Evolutionary conservation across 129 eudicot species (phyloP).

Genomic region (Flaveria sonorensis): DNA sequence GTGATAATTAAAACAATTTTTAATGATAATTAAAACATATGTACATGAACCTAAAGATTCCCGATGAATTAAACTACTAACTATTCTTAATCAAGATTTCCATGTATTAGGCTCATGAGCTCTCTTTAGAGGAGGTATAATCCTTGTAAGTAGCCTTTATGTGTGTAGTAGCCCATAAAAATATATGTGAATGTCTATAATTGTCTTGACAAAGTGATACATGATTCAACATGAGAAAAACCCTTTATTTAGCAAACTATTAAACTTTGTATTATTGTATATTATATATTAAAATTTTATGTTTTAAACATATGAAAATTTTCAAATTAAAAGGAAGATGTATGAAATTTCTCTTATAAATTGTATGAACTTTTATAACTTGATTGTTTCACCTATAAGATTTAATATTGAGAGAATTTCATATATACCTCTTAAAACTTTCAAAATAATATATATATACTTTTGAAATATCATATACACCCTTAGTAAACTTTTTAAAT

Average conservation of each 20-base stretch:
- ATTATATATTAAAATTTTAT: no score
- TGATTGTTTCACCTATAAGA: no score
- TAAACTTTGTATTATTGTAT: constrained; percentile 3
- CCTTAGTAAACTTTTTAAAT: no score
- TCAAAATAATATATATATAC: no score
- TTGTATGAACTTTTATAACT: no score
- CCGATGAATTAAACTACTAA: constrained; percentile 20
- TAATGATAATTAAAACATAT: background rate
- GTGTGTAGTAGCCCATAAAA: constrained; percentile 24
- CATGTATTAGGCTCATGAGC: constrained; percentile 25
- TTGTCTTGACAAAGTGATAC: constrained; percentile 36
- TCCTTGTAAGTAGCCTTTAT: constrained; percentile 32
- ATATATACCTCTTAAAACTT: no score
- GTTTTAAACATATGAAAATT: no score
- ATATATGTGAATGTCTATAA: constrained; percentile 14
- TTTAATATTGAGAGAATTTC: no score
- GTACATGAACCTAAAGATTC: constrained; percentile 40
- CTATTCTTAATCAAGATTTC: constrained; percentile 20
- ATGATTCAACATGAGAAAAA: constrained; percentile 19
- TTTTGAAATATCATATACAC: no score
- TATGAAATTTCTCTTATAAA: no score
- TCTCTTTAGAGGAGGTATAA: constrained; percentile 26
- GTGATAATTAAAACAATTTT: no score
- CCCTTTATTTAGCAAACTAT: constrained; percentile 20
- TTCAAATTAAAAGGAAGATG: no score